Conservation (phyloP, 1,139 yeast genomes). For the Blastobotrys illinoisensis region DNA sequence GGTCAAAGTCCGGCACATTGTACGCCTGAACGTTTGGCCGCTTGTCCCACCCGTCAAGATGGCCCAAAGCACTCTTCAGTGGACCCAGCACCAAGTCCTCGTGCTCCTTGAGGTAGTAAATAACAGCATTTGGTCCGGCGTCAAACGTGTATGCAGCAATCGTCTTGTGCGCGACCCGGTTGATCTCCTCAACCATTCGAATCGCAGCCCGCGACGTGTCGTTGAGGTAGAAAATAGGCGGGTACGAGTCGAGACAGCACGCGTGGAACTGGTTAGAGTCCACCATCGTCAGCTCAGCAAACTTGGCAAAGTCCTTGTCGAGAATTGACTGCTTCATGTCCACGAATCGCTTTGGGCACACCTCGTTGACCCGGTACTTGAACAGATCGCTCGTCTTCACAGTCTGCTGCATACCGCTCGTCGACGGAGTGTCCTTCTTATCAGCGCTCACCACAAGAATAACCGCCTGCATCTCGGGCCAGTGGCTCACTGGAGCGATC, state of each 20-base stretch:
- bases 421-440: constrained; percentile 91
- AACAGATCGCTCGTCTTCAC: constrained; percentile 85
- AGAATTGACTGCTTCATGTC: constrained; percentile 75
- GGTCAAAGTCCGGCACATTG: constrained; percentile 34
- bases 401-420: constrained; percentile 94
- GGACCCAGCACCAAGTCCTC: constrained; percentile 52
- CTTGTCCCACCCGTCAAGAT: constrained; percentile 69
- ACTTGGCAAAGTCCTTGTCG: constrained; percentile 63
- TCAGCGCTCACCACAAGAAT: constrained; percentile 88
- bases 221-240: constrained; percentile 92
- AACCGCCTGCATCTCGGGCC: constrained; percentile 92
- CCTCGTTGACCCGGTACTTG: constrained; percentile 64
- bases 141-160: constrained; percentile 96
- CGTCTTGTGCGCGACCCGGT: constrained; percentile 52
- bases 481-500: constrained; percentile 74
- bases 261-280: constrained; percentile 98
- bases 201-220: constrained; percentile 91
- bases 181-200: constrained; percentile 73
- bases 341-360: constrained; percentile 79
- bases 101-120: constrained; percentile 73
- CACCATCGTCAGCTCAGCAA: constrained; percentile 88
- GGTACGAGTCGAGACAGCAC: constrained; percentile 88
- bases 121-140: constrained; percentile 98
- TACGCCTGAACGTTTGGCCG: constrained; percentile 28
- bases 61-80: constrained; percentile 39